Conservation (phyloP, 31 red algal species). For the Bonnemaisonia californica region DNA sequence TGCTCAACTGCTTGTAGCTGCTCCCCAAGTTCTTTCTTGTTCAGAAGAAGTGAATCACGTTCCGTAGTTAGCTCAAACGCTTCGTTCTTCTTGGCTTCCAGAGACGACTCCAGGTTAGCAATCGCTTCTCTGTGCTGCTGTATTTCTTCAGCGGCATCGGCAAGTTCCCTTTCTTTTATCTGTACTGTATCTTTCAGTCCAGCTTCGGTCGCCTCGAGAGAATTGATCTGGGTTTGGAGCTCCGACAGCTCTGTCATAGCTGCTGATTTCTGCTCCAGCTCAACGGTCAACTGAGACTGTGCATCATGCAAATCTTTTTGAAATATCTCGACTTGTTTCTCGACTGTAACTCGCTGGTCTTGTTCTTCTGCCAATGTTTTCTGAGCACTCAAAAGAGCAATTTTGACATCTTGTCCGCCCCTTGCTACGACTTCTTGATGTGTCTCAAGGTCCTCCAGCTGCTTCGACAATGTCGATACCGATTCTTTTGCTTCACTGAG, state of each 20-base stretch:
- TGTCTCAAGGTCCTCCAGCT: neutral
- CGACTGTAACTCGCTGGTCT: neutral
- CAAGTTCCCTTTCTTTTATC: neutral
- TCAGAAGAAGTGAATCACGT: neutral
- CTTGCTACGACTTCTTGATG: neutral
- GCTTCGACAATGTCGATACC: neutral
- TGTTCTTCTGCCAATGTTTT: neutral
- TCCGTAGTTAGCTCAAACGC: neutral
- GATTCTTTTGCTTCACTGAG: neutral
- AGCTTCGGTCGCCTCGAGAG: neutral
- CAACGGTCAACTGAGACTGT: neutral
- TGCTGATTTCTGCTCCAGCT: neutral
- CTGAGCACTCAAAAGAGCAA: neutral
- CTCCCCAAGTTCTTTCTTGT: neutral
- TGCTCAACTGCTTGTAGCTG: slow-evolving; percentile 1
- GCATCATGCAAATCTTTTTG: neutral
- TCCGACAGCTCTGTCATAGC: neutral
- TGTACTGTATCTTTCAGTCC: neutral
- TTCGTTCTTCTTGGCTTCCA: neutral
- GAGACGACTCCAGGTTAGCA: neutral
- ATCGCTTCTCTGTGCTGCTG: neutral
- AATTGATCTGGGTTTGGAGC: neutral
- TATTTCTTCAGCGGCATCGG: neutral
- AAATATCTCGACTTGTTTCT: neutral
- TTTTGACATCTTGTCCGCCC: neutral